Evolutionary conservation across 1,284 basidiomycete genomes (phyloP), one percentile per base, ranked within the genome.

Genomic region (Cutaneotrichosporon spelunceum): DNA sequence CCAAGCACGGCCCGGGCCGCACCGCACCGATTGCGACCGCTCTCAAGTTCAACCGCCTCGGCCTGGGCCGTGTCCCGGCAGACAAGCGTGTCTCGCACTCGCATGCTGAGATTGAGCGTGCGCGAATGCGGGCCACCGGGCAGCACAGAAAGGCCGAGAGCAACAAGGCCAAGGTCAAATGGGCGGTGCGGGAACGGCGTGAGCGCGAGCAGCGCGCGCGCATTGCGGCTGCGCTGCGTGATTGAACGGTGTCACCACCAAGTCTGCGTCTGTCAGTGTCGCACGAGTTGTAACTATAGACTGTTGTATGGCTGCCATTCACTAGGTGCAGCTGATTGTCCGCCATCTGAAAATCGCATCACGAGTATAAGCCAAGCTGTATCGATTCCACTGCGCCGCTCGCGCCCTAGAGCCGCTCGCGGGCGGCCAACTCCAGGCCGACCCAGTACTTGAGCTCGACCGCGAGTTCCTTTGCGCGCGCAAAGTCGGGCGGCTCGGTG

Each of bases 371-470:
- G 36, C 42, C 42, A 16, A 44, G 8, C 14, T 48, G 45, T 48
- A 48, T n/a, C 21, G 5, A 24, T 11, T 49, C 8, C n/a, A 21
- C 19, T 23, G 2, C 8, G 1, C 50, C 30, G 47, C 8, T 44
- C 21, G 13, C 27, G 34, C 11, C n/a, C 26, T 59, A 53, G 27
- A 64, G 58, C 48, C 57, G 61, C 34, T 82, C 82, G 63, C 81
- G 82, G 5, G 86, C 88, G 7, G 92, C 91, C 13, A 82, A 79
- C 44, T 85, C 83, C 24, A 94, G 86, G n/a, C 87, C 86, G 57
- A 86, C 80, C 73, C 91, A 79, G 73, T 94, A 96, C 69, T 87
- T 86, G 27, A 95, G 82, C 69, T 87, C 83, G 27, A 92, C 84
- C 14, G 88, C 84, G 11, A 84, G 83, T 19, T 76, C 73, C 72